phyloP scores from a whole-genome alignment of 2,329 filamentous ascomycete species.

The Colletotrichum euphorbiae region DNA sequence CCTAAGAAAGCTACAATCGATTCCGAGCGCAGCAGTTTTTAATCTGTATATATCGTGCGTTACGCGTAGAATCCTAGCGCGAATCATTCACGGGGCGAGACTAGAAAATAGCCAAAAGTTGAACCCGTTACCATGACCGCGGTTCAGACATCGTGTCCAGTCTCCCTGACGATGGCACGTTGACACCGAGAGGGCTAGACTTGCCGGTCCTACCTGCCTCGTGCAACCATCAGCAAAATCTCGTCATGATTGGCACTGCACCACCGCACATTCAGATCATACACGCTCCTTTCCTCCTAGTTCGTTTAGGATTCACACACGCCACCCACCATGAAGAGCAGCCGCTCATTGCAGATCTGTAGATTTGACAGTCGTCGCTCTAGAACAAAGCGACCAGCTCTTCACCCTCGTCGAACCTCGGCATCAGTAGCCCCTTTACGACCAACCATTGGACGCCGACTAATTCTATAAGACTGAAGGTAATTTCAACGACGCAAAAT shows the following conservation, averaged over 20 bases:
- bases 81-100: not conserved
- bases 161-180: conserved; percentile 23
- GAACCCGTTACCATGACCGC: conserved; percentile 5
- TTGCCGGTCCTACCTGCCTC: conserved; percentile 1
- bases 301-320: conserved; percentile 3
- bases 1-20: not conserved
- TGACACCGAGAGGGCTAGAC: not conserved
- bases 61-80: conserved; percentile 4
- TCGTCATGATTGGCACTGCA: conserved; percentile 5
- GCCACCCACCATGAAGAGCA: conserved; percentile 11
- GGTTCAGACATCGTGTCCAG: conserved; percentile 25
- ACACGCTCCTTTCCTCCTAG: conserved; percentile 3
- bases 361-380: not conserved
- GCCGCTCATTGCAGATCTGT: conserved; percentile 4
- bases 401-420: conserved; percentile 27
- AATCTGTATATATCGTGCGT: conserved; percentile 14
- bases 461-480: conserved; percentile 8
- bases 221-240: conserved; percentile 2
- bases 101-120: not conserved
- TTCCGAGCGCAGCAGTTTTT: conserved; percentile 14
- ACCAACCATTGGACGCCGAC: not conserved
- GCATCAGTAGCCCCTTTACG: conserved; percentile 11
- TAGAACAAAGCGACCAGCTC: not conserved
- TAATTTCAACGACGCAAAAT: conserved; percentile 30
- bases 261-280: conserved; percentile 5